Conservation (phyloP, 768 basidiomycete species). For the Russula earlei region DNA sequence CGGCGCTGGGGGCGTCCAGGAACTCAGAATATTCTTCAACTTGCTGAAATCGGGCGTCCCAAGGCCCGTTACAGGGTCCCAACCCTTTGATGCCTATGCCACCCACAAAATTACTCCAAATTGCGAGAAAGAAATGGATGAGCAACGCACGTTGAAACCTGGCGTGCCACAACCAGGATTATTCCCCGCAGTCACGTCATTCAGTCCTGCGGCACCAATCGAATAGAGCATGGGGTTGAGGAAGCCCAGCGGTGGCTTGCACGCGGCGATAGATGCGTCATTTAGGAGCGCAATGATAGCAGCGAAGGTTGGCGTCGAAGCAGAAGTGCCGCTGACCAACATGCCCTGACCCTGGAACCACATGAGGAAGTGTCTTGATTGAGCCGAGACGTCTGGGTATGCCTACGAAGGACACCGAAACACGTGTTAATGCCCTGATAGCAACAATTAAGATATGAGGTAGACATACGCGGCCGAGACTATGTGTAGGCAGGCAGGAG, state of each 20-base stretch:
- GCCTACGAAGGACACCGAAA: slow-evolving; percentile 29
- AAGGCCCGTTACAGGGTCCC: slow-evolving; percentile 31
- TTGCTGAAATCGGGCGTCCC: slow-evolving; percentile 29
- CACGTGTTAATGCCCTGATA: not conserved
- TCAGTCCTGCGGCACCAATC: slow-evolving; percentile 22
- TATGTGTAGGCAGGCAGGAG: not conserved
- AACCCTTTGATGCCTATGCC: slow-evolving; percentile 27
- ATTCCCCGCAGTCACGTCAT: slow-evolving; percentile 31
- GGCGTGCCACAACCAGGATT: slow-evolving; percentile 32
- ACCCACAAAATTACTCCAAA: not conserved
- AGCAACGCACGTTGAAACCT: slow-evolving; percentile 25
- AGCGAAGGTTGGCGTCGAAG: slow-evolving; percentile 54
- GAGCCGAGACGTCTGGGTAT: slow-evolving; percentile 60
- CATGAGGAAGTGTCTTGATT: slow-evolving; percentile 41
- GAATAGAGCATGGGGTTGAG: slow-evolving; percentile 31
- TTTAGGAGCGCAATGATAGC: slow-evolving; percentile 51
- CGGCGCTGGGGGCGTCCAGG: not conserved
- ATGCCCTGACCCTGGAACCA: slow-evolving; percentile 23
- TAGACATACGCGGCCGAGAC: slow-evolving; percentile 40
- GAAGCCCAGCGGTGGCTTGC: slow-evolving; percentile 29
- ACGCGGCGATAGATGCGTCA: slow-evolving; percentile 26
- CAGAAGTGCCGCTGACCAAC: slow-evolving; percentile 47
- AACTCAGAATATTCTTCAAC: slow-evolving; percentile 24
- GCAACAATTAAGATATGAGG: no score
- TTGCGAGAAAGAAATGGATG: not conserved